Conservation (phyloP, 768 basidiomycete genomes). For the Pleurotus pulmonarius region DNA sequence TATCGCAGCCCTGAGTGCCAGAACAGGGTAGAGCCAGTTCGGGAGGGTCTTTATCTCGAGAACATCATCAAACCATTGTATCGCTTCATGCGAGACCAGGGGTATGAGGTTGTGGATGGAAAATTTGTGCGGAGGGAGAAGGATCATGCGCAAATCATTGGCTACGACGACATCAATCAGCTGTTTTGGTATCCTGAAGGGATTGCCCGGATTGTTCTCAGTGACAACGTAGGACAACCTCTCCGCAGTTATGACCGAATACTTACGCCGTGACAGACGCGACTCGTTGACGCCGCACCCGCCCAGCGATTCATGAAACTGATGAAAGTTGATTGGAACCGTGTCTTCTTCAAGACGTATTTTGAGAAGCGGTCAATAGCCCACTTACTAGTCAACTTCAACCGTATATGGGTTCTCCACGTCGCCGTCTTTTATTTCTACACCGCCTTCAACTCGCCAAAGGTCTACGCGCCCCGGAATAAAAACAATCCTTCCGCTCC, state of each 20-base stretch:
- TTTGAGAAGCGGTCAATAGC: slow-evolving; percentile 91
- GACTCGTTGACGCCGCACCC: slow-evolving; percentile 87
- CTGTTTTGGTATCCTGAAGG: slow-evolving; percentile 99
- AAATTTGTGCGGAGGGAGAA: slow-evolving; percentile 92
- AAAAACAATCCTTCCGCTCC: slow-evolving; percentile 69
- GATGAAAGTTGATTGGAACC: slow-evolving; percentile 88
- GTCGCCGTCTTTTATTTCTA: slow-evolving; percentile 94
- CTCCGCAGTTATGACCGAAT: neutral
- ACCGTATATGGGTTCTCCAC: slow-evolving; percentile 97
- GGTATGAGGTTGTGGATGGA: slow-evolving; percentile 92
- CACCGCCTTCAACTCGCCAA: slow-evolving; percentile 95
- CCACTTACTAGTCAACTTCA: slow-evolving; percentile 98
- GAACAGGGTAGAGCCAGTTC: slow-evolving; percentile 87
- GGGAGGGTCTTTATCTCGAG: slow-evolving; percentile 91
- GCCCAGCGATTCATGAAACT: slow-evolving; percentile 93
- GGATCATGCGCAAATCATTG: slow-evolving; percentile 94
- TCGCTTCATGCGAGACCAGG: slow-evolving; percentile 94
- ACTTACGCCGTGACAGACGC: slow-evolving; percentile 49
- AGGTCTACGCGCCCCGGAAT: slow-evolving; percentile 75
- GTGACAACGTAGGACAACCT: slow-evolving; percentile 67
- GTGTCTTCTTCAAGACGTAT: slow-evolving; percentile 98
- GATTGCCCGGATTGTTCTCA: slow-evolving; percentile 85
- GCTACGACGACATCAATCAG: slow-evolving; percentile 99
- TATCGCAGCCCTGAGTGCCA: slow-evolving; percentile 98
- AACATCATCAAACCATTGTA: slow-evolving; percentile 93